A percentile compares a stretch with the other conserved stretches of the same genome.
Evolutionary conservation across 139 green algal genomes (phyloP).

Genomic region (Desmodesmus armatus): DNA sequence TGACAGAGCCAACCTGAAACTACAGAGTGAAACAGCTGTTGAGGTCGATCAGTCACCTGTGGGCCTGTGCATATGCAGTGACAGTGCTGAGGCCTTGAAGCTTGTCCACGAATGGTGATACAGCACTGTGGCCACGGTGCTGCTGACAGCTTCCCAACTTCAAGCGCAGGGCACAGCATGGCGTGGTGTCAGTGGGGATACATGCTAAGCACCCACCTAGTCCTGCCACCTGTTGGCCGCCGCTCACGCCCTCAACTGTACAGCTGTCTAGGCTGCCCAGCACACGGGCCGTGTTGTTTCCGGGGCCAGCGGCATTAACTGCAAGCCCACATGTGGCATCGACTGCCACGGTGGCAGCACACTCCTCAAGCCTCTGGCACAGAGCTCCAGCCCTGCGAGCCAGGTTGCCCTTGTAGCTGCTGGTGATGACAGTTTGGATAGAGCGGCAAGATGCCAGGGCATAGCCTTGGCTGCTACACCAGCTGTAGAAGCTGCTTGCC

Average conservation of each 20-base stretch:
- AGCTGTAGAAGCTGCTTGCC: not conserved
- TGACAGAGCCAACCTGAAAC: too few relatives aligned
- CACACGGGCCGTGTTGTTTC: not conserved
- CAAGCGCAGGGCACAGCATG: not conserved
- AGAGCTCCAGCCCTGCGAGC: not conserved
- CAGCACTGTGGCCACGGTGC: too few relatives aligned
- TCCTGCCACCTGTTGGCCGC: not conserved
- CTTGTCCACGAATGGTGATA: too few relatives aligned
- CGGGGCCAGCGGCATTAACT: not conserved
- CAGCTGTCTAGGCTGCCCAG: slow-evolving; percentile 6
- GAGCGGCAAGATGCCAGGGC: not conserved
- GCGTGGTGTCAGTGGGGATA: too few relatives aligned
- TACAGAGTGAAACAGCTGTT: too few relatives aligned
- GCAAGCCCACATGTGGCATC: not conserved
- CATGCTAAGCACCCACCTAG: not conserved
- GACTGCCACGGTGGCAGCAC: not conserved
- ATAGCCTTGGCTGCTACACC: not conserved
- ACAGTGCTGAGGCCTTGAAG: too few relatives aligned
- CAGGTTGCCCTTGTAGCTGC: slow-evolving; percentile 20
- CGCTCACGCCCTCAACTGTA: slow-evolving; percentile 22
- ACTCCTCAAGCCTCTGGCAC: slow-evolving; percentile 3
- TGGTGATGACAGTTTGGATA: not conserved
- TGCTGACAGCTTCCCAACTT: slow-evolving; percentile 4
- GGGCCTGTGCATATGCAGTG: too few relatives aligned
- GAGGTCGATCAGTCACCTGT: too few relatives aligned